phyloP scores from a whole-genome alignment of 1,139 yeast species.

The Hansenula anomala region DNA sequence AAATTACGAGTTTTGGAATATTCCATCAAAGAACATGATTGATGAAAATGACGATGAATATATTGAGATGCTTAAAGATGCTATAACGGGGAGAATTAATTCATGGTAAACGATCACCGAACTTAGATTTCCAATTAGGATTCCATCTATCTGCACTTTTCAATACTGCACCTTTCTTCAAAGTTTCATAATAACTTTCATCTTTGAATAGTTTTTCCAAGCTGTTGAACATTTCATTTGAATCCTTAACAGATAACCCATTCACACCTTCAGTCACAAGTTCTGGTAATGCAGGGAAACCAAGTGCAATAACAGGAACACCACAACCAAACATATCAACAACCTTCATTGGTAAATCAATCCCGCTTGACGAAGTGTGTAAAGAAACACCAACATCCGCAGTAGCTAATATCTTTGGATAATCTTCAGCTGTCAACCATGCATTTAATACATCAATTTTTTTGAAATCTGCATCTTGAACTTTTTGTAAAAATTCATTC shows the following conservation, averaged over 20 bases:
- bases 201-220: conserved; percentile 43
- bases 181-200: conserved; percentile 25
- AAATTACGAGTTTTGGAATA: conserved; percentile 47
- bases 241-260: conserved; percentile 39
- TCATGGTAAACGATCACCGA: conserved; percentile 12
- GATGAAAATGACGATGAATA: conserved; percentile 35
- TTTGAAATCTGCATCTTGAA: conserved; percentile 37
- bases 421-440: conserved; percentile 80
- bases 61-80: conserved; percentile 5
- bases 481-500: conserved; percentile 40
- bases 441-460: conserved; percentile 54
- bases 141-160: conserved; percentile 76
- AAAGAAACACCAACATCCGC: conserved; percentile 90
- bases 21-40: conserved; percentile 30
- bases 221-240: conserved; percentile 46
- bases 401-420: conserved; percentile 66
- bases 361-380: conserved; percentile 88
- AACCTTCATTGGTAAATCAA: conserved; percentile 96
- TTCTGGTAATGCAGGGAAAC: conserved; percentile 69
- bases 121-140: conserved; percentile 53
- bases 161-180: conserved; percentile 63
- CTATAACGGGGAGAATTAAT: conserved; percentile 2
- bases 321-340: conserved; percentile 97
- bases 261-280: conserved; percentile 44
- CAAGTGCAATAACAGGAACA: conserved; percentile 78